These are phyloP conservation scores for Colletotrichum sp. DNA, from an alignment of 2,329 filamentous ascomycete species.

Conservation along the genomic window DNA sequence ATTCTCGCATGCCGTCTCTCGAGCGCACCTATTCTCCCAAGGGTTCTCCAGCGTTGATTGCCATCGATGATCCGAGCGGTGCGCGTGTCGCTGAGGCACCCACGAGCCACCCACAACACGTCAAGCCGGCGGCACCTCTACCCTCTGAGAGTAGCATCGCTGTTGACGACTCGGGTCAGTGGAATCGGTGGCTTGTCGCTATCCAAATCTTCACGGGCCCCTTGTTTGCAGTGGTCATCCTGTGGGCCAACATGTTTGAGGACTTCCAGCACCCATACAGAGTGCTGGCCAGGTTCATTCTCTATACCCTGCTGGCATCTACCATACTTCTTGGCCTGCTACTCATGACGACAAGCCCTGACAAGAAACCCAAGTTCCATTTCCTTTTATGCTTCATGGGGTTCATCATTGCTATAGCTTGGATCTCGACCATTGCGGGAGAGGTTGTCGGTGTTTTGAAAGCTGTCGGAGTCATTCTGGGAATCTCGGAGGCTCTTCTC, in stretches of 20 bases:
- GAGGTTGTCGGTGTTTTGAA: conserved; percentile 97
- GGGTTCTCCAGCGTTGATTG: conserved; percentile 34
- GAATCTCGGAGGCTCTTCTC: conserved; percentile 93
- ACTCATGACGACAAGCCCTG: conserved; percentile 70
- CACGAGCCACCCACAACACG: not conserved
- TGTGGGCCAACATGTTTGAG: conserved; percentile 72
- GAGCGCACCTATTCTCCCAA: conserved; percentile 27
- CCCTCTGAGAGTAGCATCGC: conserved; percentile 23
- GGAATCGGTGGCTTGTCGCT: conserved; percentile 91
- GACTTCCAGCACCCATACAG: conserved; percentile 58
- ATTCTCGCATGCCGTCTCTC: conserved; percentile 26
- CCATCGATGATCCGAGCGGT: conserved; percentile 26
- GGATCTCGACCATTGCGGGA: conserved; percentile 95
- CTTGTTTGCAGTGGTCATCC: conserved; percentile 77
- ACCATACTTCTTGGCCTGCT: conserved; percentile 70
- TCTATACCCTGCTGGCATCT: conserved; percentile 73
- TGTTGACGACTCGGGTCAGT: conserved; percentile 54
- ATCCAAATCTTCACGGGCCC: conserved; percentile 89
- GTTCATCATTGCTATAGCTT: conserved; percentile 89
- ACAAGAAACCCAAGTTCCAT: conserved; percentile 74
- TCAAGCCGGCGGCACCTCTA: not conserved
- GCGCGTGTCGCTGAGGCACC: conserved; percentile 10
- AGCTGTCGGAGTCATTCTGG: conserved; percentile 86
- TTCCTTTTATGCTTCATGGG: conserved; percentile 85
- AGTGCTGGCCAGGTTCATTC: conserved; percentile 59